A percentile compares a stretch with the other conserved stretches of the same genome.
Evolutionary conservation across 345 rosid species (phyloP).

Genomic region (Noccaea bulbosa): DNA sequence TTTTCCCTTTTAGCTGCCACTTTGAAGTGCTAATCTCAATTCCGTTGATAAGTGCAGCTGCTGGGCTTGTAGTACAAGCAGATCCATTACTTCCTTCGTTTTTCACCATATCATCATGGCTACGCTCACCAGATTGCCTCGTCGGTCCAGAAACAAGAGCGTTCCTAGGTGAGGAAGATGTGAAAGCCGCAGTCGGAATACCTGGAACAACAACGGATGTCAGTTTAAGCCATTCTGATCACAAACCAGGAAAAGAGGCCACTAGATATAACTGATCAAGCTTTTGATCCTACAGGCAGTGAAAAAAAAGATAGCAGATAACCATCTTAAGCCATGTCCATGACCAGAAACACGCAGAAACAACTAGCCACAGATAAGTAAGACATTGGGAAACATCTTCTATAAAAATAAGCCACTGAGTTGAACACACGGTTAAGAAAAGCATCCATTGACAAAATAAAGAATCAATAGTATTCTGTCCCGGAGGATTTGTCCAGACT

Average conservation of each 20-base stretch:
- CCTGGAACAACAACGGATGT: constrained; percentile 47
- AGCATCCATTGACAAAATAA: neutral
- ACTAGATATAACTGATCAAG: constrained; percentile 12
- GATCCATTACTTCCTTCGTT: constrained; percentile 38
- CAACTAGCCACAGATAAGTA: constrained; percentile 24
- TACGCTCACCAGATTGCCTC: constrained; percentile 50
- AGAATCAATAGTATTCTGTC: neutral
- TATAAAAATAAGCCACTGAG: neutral
- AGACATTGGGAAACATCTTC: constrained; percentile 9
- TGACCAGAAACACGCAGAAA: neutral
- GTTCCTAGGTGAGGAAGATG: constrained; percentile 40
- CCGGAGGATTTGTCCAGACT: neutral
- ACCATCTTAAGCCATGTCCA: constrained; percentile 6
- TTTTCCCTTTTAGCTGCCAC: constrained; percentile 94
- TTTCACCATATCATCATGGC: constrained; percentile 56
- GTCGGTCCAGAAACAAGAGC: constrained; percentile 52
- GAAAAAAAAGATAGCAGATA: neutral
- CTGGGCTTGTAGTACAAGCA: constrained; percentile 27
- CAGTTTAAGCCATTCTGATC: constrained; percentile 28
- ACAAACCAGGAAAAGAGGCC: constrained; percentile 18
- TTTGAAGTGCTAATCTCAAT: constrained; percentile 66
- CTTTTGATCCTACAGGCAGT: constrained; percentile 2
- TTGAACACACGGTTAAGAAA: neutral
- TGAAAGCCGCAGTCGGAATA: constrained; percentile 44
- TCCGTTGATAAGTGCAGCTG: constrained; percentile 36